These are phyloP conservation scores for Scopulariopsis brevicaulis DNA, from an alignment of 2,329 filamentous ascomycete species.

Conservation along the genomic window DNA sequence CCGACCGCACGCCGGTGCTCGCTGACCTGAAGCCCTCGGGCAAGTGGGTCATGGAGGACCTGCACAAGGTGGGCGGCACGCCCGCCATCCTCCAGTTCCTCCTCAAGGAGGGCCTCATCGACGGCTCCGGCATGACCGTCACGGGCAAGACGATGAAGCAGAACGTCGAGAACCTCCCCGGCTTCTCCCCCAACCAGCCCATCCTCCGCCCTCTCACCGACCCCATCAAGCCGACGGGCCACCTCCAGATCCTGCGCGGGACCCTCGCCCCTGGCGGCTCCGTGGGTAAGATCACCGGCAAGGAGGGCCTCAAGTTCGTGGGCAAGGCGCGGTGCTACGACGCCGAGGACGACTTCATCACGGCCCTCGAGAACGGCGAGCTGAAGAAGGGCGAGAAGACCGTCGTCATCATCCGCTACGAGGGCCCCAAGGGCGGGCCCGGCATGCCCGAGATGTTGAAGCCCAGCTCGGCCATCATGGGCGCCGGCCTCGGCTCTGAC, in stretches of 20 bases:
- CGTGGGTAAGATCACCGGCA: conserved; percentile 89
- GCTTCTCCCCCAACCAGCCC: conserved; percentile 63
- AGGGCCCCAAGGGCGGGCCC: conserved; percentile 85
- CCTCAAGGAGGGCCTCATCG: conserved; percentile 69
- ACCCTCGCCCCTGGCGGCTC: conserved; percentile 78
- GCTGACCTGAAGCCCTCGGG: conserved; percentile 79
- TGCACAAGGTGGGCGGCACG: conserved; percentile 79
- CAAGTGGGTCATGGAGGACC: conserved; percentile 75
- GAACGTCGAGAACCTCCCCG: conserved; percentile 67
- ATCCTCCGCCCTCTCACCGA: conserved; percentile 73
- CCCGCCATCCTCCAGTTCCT: conserved; percentile 82
- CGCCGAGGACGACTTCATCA: conserved; percentile 71
- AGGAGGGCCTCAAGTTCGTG: conserved; percentile 75
- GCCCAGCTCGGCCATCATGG: conserved; percentile 88
- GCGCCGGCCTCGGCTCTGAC: conserved; percentile 67
- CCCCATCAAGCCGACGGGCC: conserved; percentile 78
- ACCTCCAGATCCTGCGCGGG: conserved; percentile 79
- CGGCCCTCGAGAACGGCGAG: conserved; percentile 62
- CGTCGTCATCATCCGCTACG: conserved; percentile 84
- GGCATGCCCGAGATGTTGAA: conserved; percentile 96
- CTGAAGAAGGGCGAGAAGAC: conserved; percentile 82
- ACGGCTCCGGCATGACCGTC: conserved; percentile 71
- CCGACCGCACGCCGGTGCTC: conserved; percentile 67
- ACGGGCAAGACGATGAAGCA: conserved; percentile 84
- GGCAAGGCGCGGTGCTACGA: conserved; percentile 77